Percentiles rank a stretch among this genome's conserved stretches.
phyloP scores from a whole-genome alignment of 208 protist genomes.

The Leptomonas pyrrhocoris region DNA sequence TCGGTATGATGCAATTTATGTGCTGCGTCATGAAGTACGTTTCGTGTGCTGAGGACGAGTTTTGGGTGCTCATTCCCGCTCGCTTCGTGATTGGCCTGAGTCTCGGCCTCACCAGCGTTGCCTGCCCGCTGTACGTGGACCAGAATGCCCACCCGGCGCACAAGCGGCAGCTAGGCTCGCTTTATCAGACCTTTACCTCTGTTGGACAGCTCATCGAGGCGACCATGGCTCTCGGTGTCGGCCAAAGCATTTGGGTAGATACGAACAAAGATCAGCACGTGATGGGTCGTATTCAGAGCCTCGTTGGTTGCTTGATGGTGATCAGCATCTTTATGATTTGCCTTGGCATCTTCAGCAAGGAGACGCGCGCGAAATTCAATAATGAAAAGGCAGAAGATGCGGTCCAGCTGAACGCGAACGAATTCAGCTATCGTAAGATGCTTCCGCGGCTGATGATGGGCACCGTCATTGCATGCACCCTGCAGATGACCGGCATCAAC shows the following conservation, averaged over 20 bases:
- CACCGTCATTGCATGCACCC: slow-evolving; percentile 32
- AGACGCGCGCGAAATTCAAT: slow-evolving; percentile 18
- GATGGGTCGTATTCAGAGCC: slow-evolving; percentile 39
- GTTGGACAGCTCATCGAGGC: slow-evolving; percentile 54
- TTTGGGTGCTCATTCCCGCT: slow-evolving; percentile 42
- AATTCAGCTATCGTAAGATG: slow-evolving; percentile 33
- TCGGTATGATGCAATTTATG: slow-evolving; percentile 37
- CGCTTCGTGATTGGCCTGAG: slow-evolving; percentile 57
- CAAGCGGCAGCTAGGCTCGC: slow-evolving; percentile 35
- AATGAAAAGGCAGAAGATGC: background rate
- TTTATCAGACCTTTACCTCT: slow-evolving; percentile 55
- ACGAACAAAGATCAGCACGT: slow-evolving; percentile 35
- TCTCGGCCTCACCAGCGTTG: slow-evolving; percentile 46
- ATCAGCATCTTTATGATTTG: slow-evolving; percentile 35
- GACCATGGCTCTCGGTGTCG: slow-evolving; percentile 28
- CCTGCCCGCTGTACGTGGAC: slow-evolving; percentile 56
- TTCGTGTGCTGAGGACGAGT: slow-evolving; percentile 30
- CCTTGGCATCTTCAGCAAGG: slow-evolving; percentile 11
- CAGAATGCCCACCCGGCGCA: slow-evolving; percentile 40
- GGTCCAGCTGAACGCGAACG: background rate
- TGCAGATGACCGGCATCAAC: slow-evolving; percentile 69
- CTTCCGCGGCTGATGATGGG: slow-evolving; percentile 37
- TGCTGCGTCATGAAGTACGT: slow-evolving; percentile 39
- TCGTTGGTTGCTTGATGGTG: slow-evolving; percentile 36
- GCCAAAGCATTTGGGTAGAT: slow-evolving; percentile 27